Evolutionary conservation across 2,329 filamentous ascomycete species (phyloP), one percentile per base, ranked within the genome.

Genomic region (Colletotrichum godetiae): DNA sequence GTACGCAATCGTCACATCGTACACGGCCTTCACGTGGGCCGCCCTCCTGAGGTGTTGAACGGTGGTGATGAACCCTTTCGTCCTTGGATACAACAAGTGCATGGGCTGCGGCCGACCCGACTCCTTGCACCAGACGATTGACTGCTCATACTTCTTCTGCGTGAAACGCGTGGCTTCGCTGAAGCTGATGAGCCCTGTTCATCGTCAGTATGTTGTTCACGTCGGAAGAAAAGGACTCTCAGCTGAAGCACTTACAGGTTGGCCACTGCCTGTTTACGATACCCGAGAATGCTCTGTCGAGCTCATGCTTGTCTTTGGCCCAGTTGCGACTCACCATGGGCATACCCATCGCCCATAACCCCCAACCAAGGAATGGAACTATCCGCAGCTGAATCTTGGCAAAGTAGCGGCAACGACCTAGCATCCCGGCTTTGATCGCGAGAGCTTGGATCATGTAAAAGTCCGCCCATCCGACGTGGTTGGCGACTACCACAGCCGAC

Each of bases 361-460:
- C 90, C 90, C 90, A 92, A 22, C 90, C 90, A 8, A 92, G 83
- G 73, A 92, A 88, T 5, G 90, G 90, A 13, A 92, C 87, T 81
- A 86, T 84, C 73, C 86, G 86, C 71, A 92, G 83, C 79, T 91
- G 86, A 72, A 86, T 85, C 81, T 92, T 92, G 68, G 89, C 88
- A 78, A 92, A 91, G 84, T 90, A 92, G 33, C 89, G 86, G 77
- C 88, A 91, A 63, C 88, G 84, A n/a, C 87, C 84, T 8, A 92
- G 84, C 91, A 92, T 92, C 67, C 84, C 85, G 13, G 87, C 81
- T 55, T 82, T 82, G 60, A 86, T 76, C 15, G 90, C 90, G 55
- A 91, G 80, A 49, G 86, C 86, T 80, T 92, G 89, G 75, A 92
- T 89, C 84, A 91, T 87, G 82, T 91, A 92, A 78, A 92, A 91